Evolutionary conservation across 768 basidiomycete genomes (phyloP).

Genomic region (Boletus reticuloceps): DNA sequence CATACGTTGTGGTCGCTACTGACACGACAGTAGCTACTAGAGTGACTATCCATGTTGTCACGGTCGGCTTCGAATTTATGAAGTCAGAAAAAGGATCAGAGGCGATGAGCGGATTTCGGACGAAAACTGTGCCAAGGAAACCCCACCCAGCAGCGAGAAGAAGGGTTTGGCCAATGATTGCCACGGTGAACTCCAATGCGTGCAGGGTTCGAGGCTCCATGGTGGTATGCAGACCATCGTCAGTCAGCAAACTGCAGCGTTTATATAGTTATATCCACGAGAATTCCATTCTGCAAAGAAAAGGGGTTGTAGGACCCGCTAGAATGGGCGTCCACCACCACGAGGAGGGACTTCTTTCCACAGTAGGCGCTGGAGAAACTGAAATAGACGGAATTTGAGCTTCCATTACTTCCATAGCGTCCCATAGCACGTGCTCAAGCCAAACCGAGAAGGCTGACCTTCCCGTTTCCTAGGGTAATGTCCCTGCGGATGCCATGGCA

Average conservation of each 20-base stretch:
- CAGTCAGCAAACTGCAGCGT: not conserved
- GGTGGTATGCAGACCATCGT: too few relatives aligned
- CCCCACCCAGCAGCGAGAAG: slow-evolving; percentile 1
- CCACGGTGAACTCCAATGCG: not conserved
- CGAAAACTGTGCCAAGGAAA: not conserved
- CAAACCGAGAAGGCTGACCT: too few relatives aligned
- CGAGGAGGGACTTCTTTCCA: not conserved
- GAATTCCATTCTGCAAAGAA: not conserved
- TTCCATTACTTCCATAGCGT: too few relatives aligned
- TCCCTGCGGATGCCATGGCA: too few relatives aligned
- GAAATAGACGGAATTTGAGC: too few relatives aligned
- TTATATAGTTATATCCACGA: not conserved
- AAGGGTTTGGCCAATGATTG: not conserved
- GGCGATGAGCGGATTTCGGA: not conserved
- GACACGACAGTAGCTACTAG: not conserved
- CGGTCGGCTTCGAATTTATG: not conserved
- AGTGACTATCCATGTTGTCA: not conserved
- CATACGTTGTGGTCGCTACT: not conserved
- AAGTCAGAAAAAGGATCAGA: not conserved
- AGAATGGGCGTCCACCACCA: not conserved
- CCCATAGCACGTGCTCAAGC: too few relatives aligned
- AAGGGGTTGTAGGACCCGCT: too few relatives aligned
- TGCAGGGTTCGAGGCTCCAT: not conserved
- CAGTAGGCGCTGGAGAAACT: too few relatives aligned
- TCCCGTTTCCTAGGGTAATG: too few relatives aligned